Evolutionary conservation across 2,329 filamentous ascomycete species (phyloP), one percentile per base, ranked within the genome.

Genomic region (Stagonosporopsis chrysanthemi): DNA sequence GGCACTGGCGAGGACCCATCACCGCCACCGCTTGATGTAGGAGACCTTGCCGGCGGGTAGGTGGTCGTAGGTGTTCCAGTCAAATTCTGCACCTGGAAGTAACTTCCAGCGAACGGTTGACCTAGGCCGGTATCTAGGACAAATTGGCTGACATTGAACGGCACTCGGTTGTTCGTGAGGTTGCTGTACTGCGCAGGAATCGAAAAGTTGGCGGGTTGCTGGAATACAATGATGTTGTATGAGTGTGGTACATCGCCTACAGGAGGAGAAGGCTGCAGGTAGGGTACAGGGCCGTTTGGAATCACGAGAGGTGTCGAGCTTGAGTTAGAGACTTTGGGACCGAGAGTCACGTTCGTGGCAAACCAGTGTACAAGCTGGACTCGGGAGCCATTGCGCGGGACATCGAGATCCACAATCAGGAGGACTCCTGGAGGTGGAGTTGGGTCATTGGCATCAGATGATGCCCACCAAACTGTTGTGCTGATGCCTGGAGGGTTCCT

Each of bases 81-180:
- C 40, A 66, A 26, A 45, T 76, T 73, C 36, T 73, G 63, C n/a
- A 77, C 76, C 31, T 61, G 58, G 55, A 80, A 76, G 60, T 75
- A 79, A 56, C 78, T 79, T 6, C 70, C 73, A 2, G 73, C 75
- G 17, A 79, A 41, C 1, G 75, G 68, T 2, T 53, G 26, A 0
- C 59, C 50, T 3, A 80, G 56, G 1, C 62, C 68, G 1, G 75
- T 62, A 2, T 72, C 76, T 4, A 55, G 39, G 3, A 75, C 63
- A 52, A 80, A 79, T n/a, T 66, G 62, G 9, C 53, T 61, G 0
- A 75, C 61, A 46, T 79, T 70, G 56, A 80, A 80, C 8, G 71
- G 69, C 0, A 72, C 41, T 12, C 74, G 54, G 28, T 33, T 62
- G 35, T 47, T 56, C 58, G 52, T 68, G 9, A 67, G 57, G 7